Evolutionary conservation across 1,284 basidiomycete species (phyloP).

Genomic region (Tilletiaria anomala): DNA sequence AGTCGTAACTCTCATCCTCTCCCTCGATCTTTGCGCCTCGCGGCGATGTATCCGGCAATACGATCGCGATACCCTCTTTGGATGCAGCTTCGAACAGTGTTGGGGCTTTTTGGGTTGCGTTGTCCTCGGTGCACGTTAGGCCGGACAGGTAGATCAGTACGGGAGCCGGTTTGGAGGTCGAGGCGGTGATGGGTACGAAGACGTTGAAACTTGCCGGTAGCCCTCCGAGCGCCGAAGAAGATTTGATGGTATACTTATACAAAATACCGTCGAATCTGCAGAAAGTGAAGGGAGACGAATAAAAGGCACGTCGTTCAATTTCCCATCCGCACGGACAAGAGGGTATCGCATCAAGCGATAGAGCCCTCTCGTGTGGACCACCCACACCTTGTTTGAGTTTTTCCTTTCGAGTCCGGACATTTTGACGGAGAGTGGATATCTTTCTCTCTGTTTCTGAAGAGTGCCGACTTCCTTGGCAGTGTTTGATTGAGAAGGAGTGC

Average conservation of each 20-base stretch:
- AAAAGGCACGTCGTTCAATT: neutral
- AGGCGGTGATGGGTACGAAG: slow-evolving; percentile 56
- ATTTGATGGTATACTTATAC: slow-evolving; percentile 29
- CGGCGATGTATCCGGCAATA: slow-evolving; percentile 93
- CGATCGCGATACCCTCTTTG: slow-evolving; percentile 57
- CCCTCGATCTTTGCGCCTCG: slow-evolving; percentile 77
- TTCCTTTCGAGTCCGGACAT: slow-evolving; percentile 1
- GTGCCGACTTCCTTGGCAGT: no score
- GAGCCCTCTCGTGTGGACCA: no score
- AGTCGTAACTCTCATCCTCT: slow-evolving; percentile 63
- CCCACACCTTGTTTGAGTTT: slow-evolving; percentile 1
- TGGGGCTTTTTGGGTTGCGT: slow-evolving; percentile 46
- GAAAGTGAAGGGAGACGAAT: neutral
- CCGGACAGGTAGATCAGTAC: slow-evolving; percentile 76
- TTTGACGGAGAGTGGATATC: neutral
- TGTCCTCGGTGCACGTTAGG: slow-evolving; percentile 90
- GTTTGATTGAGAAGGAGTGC: no score
- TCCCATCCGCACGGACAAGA: neutral
- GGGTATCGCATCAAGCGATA: no score
- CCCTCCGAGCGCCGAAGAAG: slow-evolving; percentile 62
- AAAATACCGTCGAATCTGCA: slow-evolving; percentile 13
- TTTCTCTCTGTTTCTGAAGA: no score
- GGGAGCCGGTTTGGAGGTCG: slow-evolving; percentile 51
- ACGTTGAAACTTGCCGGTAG: slow-evolving; percentile 74
- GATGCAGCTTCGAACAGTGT: slow-evolving; percentile 26